These are phyloP conservation scores for Waltiozyma sp. DNA, from an alignment of 1,139 yeast species.

Conservation along the genomic window DNA sequence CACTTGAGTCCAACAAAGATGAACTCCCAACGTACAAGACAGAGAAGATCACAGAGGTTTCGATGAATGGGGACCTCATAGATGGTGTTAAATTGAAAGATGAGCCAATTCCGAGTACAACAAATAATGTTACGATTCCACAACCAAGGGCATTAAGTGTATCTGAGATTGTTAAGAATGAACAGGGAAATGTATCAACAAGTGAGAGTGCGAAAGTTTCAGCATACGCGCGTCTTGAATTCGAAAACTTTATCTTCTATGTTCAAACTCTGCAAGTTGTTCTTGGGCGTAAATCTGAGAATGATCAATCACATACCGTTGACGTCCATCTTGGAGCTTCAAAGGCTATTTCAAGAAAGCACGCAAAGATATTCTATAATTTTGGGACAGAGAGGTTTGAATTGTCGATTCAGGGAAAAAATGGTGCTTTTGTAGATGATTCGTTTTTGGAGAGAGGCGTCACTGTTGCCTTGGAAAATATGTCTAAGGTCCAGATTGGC, in stretches of 20 bases:
- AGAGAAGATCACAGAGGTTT: conserved; percentile 1
- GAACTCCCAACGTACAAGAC: background rate
- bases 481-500: conserved; percentile 84
- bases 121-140: conserved; percentile 2
- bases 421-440: conserved; percentile 94
- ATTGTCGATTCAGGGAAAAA: conserved; percentile 79
- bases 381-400: conserved; percentile 93
- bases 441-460: conserved; percentile 78
- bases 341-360: conserved; percentile 85
- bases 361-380: conserved; percentile 89
- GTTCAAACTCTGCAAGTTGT: conserved; percentile 93
- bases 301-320: conserved; percentile 51
- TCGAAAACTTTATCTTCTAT: conserved; percentile 84
- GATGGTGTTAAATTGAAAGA: background rate
- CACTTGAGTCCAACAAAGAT: background rate
- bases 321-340: conserved; percentile 89
- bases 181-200: conserved; percentile 3
- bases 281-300: conserved; percentile 79
- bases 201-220: conserved; percentile 46
- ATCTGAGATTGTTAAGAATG: conserved; percentile 4
- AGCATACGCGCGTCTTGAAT: conserved; percentile 90
- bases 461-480: conserved; percentile 74
- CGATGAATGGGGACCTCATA: conserved; percentile 1
- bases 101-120: conserved; percentile 1
- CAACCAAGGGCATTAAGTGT: conserved; percentile 9